Percentiles rank a stretch among this genome's conserved stretches.
Evolutionary conservation across 768 basidiomycete genomes (phyloP).

Genomic region (Pleurotus tuber-regium): DNA sequence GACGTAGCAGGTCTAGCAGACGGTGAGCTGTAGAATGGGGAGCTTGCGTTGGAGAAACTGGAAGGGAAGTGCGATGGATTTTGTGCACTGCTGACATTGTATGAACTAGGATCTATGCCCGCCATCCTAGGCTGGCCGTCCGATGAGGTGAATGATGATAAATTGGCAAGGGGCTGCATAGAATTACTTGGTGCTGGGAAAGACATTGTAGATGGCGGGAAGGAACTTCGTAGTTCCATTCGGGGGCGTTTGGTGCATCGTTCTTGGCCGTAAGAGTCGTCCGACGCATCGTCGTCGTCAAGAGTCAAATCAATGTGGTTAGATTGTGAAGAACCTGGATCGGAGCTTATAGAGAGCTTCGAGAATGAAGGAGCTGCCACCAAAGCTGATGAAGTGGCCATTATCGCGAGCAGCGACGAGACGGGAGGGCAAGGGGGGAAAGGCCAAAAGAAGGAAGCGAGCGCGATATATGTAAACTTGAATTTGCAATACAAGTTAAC

Average conservation of each 20-base stretch:
- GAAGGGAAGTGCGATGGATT: slow-evolving; percentile 16
- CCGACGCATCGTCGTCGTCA: slow-evolving; percentile 56
- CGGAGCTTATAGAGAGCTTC: slow-evolving; percentile 28
- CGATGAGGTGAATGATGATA: slow-evolving; percentile 10
- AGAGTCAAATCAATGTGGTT: slow-evolving; percentile 70
- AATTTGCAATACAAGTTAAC: slow-evolving; percentile 7
- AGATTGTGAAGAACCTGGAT: slow-evolving; percentile 31
- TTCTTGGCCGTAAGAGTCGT: slow-evolving; percentile 23
- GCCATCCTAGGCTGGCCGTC: slow-evolving; percentile 8
- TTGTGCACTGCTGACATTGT: neutral
- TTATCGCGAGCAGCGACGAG: slow-evolving; percentile 11
- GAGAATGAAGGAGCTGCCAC: slow-evolving; percentile 29
- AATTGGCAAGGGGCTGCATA: neutral
- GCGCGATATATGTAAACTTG: neutral
- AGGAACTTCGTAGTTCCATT: slow-evolving; percentile 22
- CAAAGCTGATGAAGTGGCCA: slow-evolving; percentile 25
- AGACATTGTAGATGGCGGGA: slow-evolving; percentile 17
- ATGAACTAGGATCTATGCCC: slow-evolving; percentile 14
- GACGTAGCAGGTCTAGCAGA: slow-evolving; percentile 47
- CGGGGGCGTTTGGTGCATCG: slow-evolving; percentile 42
- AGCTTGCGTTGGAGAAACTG: slow-evolving; percentile 17
- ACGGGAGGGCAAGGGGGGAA: slow-evolving; percentile 1
- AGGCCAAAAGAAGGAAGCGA: slow-evolving; percentile 1
- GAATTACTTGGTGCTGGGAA: slow-evolving; percentile 19
- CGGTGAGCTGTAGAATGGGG: slow-evolving; percentile 38